Evolutionary conservation across 202 grass and related monocot species (phyloP).

Genomic region (Brachypodium distachyon): DNA sequence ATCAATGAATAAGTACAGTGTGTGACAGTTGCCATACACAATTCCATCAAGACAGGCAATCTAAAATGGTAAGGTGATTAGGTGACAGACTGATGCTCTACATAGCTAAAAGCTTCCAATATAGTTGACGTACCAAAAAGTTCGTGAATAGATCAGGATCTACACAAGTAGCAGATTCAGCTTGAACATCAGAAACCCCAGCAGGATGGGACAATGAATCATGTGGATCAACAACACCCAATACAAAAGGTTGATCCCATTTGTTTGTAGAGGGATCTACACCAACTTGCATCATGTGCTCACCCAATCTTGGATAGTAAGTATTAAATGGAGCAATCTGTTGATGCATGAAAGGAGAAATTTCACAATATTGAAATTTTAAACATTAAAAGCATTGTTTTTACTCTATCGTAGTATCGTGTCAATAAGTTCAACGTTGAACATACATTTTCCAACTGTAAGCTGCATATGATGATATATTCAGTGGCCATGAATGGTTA

Average conservation of each 20-base stretch:
- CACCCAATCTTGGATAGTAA: conserved; percentile 63
- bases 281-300: conserved; percentile 79
- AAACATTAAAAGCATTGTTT: background rate
- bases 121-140: conserved; percentile 61
- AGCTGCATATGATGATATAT: background rate
- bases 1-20: background rate
- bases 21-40: background rate
- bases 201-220: conserved; percentile 89
- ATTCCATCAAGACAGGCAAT: background rate
- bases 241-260: conserved; percentile 86
- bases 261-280: conserved; percentile 67
- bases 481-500: background rate
- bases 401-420: background rate
- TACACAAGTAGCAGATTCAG: conserved; percentile 66
- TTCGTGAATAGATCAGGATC: conserved; percentile 91
- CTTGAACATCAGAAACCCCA: conserved; percentile 87
- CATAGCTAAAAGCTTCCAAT: background rate
- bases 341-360: conserved; percentile 17
- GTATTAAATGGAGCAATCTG: conserved; percentile 99
- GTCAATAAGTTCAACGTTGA: background rate
- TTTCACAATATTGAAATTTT: background rate
- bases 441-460: conserved; percentile 2
- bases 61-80: background rate
- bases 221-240: conserved; percentile 88
- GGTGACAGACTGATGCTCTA: background rate